Conservation (phyloP, 139 green algal genomes). For the Picochlorum sp. region DNA sequence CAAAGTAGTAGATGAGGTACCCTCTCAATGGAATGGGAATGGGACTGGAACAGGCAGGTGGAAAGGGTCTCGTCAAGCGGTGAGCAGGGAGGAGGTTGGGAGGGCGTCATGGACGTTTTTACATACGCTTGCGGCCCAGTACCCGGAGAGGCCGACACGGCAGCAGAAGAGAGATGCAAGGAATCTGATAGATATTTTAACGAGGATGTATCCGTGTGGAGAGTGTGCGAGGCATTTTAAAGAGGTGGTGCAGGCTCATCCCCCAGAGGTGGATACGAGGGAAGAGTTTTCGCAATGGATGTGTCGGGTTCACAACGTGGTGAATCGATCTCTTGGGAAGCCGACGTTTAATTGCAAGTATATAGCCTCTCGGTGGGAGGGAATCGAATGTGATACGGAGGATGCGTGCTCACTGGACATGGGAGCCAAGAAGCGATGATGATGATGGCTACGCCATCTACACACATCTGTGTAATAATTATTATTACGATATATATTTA, state of each 20-base stretch:
- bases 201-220: constrained; percentile 83
- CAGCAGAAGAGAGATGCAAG: constrained; percentile 65
- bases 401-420: constrained; percentile 16
- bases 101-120: constrained; percentile 85
- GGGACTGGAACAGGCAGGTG: background rate
- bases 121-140: constrained; percentile 87
- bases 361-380: constrained; percentile 57
- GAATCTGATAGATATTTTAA: constrained; percentile 56
- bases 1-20: too few relatives aligned
- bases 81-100: constrained; percentile 68
- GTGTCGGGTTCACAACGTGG: constrained; percentile 77
- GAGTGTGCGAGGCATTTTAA: constrained; percentile 86
- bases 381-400: constrained; percentile 45
- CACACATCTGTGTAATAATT: too few relatives aligned
- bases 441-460: too few relatives aligned
- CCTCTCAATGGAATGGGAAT: background rate
- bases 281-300: constrained; percentile 66
- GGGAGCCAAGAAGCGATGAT: background rate
- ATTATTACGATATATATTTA: background rate
- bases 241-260: constrained; percentile 51
- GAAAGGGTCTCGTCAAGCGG: background rate
- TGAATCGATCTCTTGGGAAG: constrained; percentile 75
- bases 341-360: constrained; percentile 76
- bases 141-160: constrained; percentile 67
- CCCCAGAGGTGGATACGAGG: constrained; percentile 19